Evolutionary conservation across 495 filamentous ascomycete genomes (phyloP), one percentile per base, ranked within the genome.

Genomic region (Xylaria telfairii): DNA sequence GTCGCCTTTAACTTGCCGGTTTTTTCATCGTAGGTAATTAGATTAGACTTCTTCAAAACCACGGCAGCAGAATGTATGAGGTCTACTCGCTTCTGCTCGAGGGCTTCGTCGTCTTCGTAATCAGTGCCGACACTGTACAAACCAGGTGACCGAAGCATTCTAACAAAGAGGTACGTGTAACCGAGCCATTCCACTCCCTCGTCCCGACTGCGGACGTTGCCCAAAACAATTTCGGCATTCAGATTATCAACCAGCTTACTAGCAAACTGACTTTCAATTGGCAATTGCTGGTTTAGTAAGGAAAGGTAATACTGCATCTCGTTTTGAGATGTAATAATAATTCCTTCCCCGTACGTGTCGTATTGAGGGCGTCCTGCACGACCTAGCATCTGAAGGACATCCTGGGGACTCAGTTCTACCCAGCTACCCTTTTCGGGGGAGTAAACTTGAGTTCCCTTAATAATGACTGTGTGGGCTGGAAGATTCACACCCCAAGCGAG

Each of bases 141-240:
- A 0, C 94, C 96, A 56, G 96, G 96, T 1, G 95, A 98, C 17
- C 96, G 91, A 66, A 98, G 87, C 96, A 99, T 99, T 19, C 96
- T 92, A 62, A 99, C 94, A 73, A 96, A 99, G 39, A 99, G 88
- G 80, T 99, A 99, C 0, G 96, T 97, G 78, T 99, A 99, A 9
- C 96, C 96, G 30, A 99, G 89, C 96, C 96, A 99, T 70, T 99
- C 94, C 44, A 98, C 96, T 65, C 92, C 96, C 75, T 99, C 96
- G 75, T 98, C 95, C 51, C 96, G 89, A 70, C 83, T 96, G 30
- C 96, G 88, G n/a, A 99, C 88, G 75, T 96, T 98, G 44, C 96
- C 96, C 21, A 99, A 87, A 13, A 99, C 96, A 78, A 98, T 89
- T 77, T 99, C 96, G 9, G 96, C 96, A 74, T 99, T 99, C 76